Base-by-base conservation (phyloP, 2,329 filamentous ascomycete species). In the Fusarium circinatum region DNA sequence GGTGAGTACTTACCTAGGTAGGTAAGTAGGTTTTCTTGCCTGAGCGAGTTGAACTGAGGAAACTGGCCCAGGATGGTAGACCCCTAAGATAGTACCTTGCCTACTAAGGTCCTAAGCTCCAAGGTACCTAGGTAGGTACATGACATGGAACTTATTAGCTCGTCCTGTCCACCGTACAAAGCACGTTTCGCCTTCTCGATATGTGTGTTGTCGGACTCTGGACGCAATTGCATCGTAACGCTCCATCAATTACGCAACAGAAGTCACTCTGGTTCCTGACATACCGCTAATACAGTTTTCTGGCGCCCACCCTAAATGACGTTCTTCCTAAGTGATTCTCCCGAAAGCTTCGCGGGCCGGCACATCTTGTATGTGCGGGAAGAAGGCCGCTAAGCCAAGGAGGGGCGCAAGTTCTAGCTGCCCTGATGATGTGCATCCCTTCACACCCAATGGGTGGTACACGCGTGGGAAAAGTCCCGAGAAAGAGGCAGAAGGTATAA, bases 141-240 rank as follows among this genome's bases (percentile, higher is more conserved):
- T 34, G 14, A 13, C 20, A 32, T 34, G 22, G 15, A 51, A 32
- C 22, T 32, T 24, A 24, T 24, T n/a, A 24, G 54, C 56, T 73
- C 57, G 55, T 78, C 68, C 70, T 75, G 76, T 78, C 75, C 77
- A 78, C 70, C 73, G 69, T 62, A 57, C 62, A 42, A 61, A 73
- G 77, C 76, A 79, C 77, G 77, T 79, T 79, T 76, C 57, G 57
- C 41, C 20, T 38, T 55, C 44, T 64, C 22, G 73, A 54, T 58
- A 64, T 72, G 41, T 72, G 68, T 73, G 28, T 76, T 77, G 70
- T 65, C 68, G 58, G 54, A 26, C 55, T 58, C 38, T 32, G 18
- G 20, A 32, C 26, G 57, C 58, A 69, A 61, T 75, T 72, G 67
- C 67, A 70, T 74, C 41, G 75, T 58, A 38, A 62, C 55, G 58